Percentiles rank a stretch among this genome's conserved stretches.
These are phyloP conservation scores for Pezicula carpinea DNA, from an alignment of 2,329 filamentous ascomycete genomes.

Conservation along the genomic window DNA sequence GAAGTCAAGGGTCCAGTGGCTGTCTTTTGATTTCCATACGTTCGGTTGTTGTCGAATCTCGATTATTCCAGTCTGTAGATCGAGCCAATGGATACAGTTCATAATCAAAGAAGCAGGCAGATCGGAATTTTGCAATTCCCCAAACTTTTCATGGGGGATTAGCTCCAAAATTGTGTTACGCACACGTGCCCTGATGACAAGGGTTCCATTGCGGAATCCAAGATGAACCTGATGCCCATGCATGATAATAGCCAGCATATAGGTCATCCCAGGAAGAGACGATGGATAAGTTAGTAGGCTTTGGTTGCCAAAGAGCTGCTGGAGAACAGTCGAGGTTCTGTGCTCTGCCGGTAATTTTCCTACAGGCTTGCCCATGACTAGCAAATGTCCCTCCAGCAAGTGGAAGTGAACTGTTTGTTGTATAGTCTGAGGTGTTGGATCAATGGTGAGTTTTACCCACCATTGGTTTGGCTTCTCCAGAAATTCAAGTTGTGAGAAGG, in stretches of 20 bases:
- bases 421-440: constrained; percentile 19
- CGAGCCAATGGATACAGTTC: constrained; percentile 54
- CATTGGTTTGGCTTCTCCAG: constrained; percentile 21
- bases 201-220: constrained; percentile 36
- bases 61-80: constrained; percentile 39
- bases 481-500: constrained; percentile 21
- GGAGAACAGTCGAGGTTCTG: constrained; percentile 36
- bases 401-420: constrained; percentile 37
- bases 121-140: constrained; percentile 31
- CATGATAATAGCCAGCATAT: constrained; percentile 32
- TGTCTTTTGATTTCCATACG: constrained; percentile 33
- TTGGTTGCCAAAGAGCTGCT: constrained; percentile 49
- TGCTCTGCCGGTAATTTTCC: constrained; percentile 50
- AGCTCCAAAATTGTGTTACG: constrained; percentile 27
- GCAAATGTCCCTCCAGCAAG: constrained; percentile 41
- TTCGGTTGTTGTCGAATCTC: constrained; percentile 44
- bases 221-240: constrained; percentile 47
- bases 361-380: constrained; percentile 43
- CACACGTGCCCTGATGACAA: constrained; percentile 40
- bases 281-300: constrained; percentile 50
- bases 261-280: constrained; percentile 45
- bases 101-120: constrained; percentile 46
- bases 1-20: constrained; percentile 38
- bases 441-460: constrained; percentile 31
- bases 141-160: constrained; percentile 31